Conservation (phyloP, 164 flowering plant species). For the Echeveria elegans region DNA sequence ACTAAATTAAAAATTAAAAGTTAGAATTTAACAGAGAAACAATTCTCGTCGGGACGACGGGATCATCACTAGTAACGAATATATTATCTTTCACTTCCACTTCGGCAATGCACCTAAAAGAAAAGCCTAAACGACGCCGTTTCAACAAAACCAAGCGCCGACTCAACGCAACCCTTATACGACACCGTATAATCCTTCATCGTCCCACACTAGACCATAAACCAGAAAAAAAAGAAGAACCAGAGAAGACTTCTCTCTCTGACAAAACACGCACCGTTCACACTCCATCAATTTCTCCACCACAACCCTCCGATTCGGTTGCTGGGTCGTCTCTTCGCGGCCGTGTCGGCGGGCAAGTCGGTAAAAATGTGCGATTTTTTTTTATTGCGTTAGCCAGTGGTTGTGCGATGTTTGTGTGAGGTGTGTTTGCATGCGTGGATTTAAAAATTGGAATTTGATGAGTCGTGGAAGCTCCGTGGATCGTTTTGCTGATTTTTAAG, state of each 20-base stretch:
- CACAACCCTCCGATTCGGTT: background rate
- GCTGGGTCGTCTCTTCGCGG: background rate
- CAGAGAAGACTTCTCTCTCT: conserved; percentile 2
- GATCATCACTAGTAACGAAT: no score
- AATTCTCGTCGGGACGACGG: no score
- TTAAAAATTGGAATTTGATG: background rate
- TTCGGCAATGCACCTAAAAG: background rate
- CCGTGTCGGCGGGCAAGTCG: background rate
- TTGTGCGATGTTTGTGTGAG: background rate
- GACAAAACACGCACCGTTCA: background rate
- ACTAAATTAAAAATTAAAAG: no score
- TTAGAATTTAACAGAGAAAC: no score
- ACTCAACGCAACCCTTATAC: background rate
- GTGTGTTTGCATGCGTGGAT: background rate
- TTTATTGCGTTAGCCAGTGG: background rate
- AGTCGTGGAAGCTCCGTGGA: background rate
- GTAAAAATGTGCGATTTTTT: background rate
- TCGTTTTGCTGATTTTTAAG: background rate
- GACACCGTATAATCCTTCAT: background rate
- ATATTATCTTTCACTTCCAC: background rate
- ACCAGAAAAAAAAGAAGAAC: background rate
- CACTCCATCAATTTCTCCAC: background rate
- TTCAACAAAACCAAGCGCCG: background rate
- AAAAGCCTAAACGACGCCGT: background rate
- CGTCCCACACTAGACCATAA: no score